A percentile compares a stretch with the other conserved stretches of the same genome.
Conservation (phyloP, 1,284 basidiomycete species). For the Ganoderma lucidum region DNA sequence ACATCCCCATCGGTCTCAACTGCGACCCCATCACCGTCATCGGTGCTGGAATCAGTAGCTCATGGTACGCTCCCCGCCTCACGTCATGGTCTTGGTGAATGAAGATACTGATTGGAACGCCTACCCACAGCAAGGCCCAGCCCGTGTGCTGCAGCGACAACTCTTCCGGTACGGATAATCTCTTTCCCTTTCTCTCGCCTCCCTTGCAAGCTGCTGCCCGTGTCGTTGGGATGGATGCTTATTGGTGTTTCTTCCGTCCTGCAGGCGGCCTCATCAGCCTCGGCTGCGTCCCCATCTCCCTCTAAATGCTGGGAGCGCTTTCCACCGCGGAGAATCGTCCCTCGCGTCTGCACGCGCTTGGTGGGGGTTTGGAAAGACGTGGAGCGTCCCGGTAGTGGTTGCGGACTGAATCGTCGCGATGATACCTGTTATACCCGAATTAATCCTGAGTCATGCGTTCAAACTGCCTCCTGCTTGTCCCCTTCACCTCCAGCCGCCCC, state of each 20-base stretch:
- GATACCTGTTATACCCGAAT: background rate
- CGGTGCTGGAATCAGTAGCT: conserved; percentile 33
- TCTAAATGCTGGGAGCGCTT: conserved; percentile 18
- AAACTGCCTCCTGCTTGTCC: background rate
- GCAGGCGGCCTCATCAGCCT: conserved; percentile 34
- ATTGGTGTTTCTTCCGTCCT: background rate
- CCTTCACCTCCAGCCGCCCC: too few relatives aligned
- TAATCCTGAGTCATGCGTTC: background rate
- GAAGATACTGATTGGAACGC: background rate
- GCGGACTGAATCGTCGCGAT: conserved; percentile 1
- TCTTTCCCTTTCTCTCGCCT: background rate
- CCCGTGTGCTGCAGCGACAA: conserved; percentile 25
- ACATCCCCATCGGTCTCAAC: conserved; percentile 29
- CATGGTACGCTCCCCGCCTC: conserved; percentile 45
- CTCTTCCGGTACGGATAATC: background rate
- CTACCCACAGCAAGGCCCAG: conserved; percentile 16
- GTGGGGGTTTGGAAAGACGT: background rate
- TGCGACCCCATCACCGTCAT: conserved; percentile 37
- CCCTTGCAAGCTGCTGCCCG: background rate
- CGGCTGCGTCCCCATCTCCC: conserved; percentile 35
- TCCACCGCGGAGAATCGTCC: background rate
- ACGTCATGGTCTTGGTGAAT: conserved; percentile 34
- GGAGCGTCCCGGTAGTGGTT: background rate
- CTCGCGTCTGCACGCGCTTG: background rate
- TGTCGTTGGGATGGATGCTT: too few relatives aligned